Evolutionary conservation across 2,329 filamentous ascomycete genomes (phyloP), one percentile per base, ranked within the genome.

Genomic region (Epichloe gansuensis): DNA sequence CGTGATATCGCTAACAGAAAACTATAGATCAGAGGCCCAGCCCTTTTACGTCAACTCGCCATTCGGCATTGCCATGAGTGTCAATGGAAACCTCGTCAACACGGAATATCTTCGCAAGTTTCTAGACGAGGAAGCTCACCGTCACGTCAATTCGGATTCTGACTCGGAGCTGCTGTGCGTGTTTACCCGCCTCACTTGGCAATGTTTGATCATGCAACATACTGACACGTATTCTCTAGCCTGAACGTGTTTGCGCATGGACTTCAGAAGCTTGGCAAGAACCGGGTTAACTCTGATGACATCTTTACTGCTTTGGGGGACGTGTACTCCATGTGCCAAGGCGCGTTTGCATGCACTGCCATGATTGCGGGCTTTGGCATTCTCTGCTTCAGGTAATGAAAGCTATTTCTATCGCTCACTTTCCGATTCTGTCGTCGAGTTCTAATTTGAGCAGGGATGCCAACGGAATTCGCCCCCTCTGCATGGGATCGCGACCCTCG

Each of bases 81-180:
- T 93, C 70, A 95, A 95, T 63, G 89, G 90, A 54, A 95, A 95
- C 69, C 74, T 95, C 46, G 87, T 94, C 72, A 78, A 94, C 63
- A 80, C 84, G 5, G 75, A 76, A 2, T 81, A 86, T 50, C 73
- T 94, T 47, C 81, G 79, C 65, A 69, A 74, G 55, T 87, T 82
- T 63, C 74, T 95, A 47, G 88, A 94, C 61, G 73, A 82, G 57
- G 85, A 87, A 58, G 87, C 86, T 7, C 87, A 87, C 64, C 79
- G 88, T 58, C 89, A 94, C 66, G 86, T 93, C 73, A 95, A 95
- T 69, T 90, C 89, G 31, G 88, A 94, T 62, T 89, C 84, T 53
- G 89, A 95, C 70, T 89, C 84, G 59, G 89, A 95, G 45, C 60
- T 64, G 27, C 48, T 64, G 53, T 54, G 21, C 15, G 53, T 52